A percentile compares a stretch with the other conserved stretches of the same genome.
These are phyloP conservation scores for Drechslerella coelobrocha DNA, from an alignment of 2,329 filamentous ascomycete species.

Conservation along the genomic window DNA sequence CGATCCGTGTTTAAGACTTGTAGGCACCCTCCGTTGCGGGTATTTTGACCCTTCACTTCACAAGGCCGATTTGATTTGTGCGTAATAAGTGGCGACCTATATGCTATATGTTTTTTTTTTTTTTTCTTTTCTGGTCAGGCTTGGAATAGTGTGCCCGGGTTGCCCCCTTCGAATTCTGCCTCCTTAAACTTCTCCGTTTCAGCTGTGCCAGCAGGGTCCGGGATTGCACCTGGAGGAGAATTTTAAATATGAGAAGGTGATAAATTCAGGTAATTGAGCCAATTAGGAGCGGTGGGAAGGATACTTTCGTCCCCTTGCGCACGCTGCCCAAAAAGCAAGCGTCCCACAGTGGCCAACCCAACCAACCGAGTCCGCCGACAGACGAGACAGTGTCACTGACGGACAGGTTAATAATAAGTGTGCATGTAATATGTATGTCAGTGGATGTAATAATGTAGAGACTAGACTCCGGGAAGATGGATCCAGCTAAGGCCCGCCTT, in stretches of 20 bases:
- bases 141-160: constrained; percentile 5
- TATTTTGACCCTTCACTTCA: constrained; percentile 45
- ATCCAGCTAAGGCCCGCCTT: too few species aligned
- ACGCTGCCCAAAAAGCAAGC: constrained; percentile 38
- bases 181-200: constrained; percentile 45
- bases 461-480: too few species aligned
- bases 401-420: constrained; percentile 6
- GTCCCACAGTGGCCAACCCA: constrained; percentile 13
- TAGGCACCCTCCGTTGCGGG: constrained; percentile 28
- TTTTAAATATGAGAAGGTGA: constrained; percentile 18
- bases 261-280: constrained; percentile 19
- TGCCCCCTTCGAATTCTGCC: constrained; percentile 15
- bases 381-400: too few species aligned
- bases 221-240: constrained; percentile 24
- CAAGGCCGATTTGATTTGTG: constrained; percentile 3
- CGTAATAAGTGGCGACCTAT: neutral
- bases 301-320: constrained; percentile 14
- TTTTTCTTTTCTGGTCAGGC: neutral
- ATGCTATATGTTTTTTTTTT: too few species aligned
- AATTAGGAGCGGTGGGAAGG: constrained; percentile 7
- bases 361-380: too few species aligned
- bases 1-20: constrained; percentile 9
- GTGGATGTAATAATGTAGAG: too few species aligned
- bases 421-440: neutral
- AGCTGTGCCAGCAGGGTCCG: constrained; percentile 37